These are phyloP conservation scores for Helianthus tuberosus DNA, from an alignment of 129 eudicot species.

Conservation along the genomic window DNA sequence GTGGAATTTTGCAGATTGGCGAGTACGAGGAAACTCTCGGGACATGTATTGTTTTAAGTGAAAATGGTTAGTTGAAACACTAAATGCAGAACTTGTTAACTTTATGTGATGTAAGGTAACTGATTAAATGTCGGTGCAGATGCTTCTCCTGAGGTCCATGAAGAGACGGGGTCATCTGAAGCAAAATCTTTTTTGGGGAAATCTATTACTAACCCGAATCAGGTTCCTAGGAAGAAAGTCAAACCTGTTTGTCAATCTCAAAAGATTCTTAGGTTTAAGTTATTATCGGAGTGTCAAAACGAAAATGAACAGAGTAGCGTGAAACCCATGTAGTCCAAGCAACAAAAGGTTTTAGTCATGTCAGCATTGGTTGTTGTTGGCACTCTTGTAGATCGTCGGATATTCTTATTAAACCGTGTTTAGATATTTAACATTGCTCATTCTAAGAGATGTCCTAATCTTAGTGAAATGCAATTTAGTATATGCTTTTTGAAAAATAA, in stretches of 20 bases:
- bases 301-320: constrained; percentile 18
- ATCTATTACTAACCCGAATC: constrained; percentile 44
- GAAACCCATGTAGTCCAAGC: constrained; percentile 5
- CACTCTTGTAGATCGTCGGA: neutral
- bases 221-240: constrained; percentile 50
- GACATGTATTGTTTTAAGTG: constrained; percentile 68
- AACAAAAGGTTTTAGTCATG: neutral
- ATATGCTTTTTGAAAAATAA: neutral
- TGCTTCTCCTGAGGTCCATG: constrained; percentile 48
- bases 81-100: neutral
- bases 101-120: neutral
- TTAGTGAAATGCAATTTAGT: neutral
- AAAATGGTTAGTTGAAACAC: constrained; percentile 59
- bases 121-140: constrained; percentile 39
- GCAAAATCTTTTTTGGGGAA: constrained; percentile 51
- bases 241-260: constrained; percentile 61
- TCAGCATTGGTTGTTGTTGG: neutral
- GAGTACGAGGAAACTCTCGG: constrained; percentile 86
- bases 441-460: neutral
- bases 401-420: neutral
- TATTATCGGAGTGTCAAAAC: constrained; percentile 28
- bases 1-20: constrained; percentile 60
- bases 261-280: constrained; percentile 70
- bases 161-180: constrained; percentile 65
- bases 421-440: neutral